Evolutionary conservation across 306 rosid genomes (phyloP), one percentile per base, ranked within the genome.

Genomic region (Begonia peltatifolia): DNA sequence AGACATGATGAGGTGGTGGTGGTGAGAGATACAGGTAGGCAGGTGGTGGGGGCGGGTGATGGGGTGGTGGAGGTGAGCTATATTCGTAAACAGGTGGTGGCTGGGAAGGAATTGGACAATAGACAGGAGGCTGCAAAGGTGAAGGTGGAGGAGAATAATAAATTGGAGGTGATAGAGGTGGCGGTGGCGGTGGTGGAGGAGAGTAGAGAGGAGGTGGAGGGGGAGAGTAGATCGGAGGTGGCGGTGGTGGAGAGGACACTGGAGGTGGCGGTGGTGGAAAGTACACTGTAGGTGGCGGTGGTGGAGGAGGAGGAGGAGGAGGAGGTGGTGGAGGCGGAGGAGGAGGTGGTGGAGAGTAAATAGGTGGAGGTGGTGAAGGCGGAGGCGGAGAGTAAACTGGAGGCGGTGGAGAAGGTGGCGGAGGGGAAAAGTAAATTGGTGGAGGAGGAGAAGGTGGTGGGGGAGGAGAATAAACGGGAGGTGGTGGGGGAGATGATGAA

Each of bases 381-480:
- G 70, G 63, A 48, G 68, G 68, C 0, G 59, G 47, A 10, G 47
- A 43, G n/a, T 13, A 43, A 10, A 13, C 13, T 11, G 68, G 54
- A 62, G 12, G 54, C 6, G n/a, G 61, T 35, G 44, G 55, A 25
- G 35, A 6, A 25, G 60, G 22, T 0, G 64, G 48, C 9, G 58
- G 6, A 1, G 60, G 41, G 5, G 44, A 18, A 1, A 23, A 35
- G 0, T 55, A 46, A 38, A 54, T 42, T 1, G 42, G 12, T 1
- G 41, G 49, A 0, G 47, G 23, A 0, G 73, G 20, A 17, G 18
- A 17, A 0, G 60, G 42, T 1, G 65, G 30, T 6, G 67, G 63
- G 0, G 54, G 57, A 3, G 10, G 38, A 0, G 12, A 46, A 1
- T 44, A 10, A 10, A 46, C 62, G 0, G 67, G 58, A 1, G 63